phyloP scores from a whole-genome alignment of 768 basidiomycete species.

The Naganishia vishniacii region DNA sequence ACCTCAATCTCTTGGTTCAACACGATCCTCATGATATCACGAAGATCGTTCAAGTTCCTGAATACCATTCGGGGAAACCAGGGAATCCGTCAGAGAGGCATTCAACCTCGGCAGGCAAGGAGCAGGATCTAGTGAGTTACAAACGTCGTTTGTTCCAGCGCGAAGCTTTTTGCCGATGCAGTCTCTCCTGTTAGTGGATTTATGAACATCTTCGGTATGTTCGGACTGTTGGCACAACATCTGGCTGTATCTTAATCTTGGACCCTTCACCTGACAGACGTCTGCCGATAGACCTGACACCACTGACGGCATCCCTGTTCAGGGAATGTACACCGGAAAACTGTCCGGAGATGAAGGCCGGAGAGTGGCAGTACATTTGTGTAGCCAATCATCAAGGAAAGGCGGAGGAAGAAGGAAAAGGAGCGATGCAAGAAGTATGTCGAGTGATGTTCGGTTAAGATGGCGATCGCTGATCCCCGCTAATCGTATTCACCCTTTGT shows the following conservation, averaged over 20 bases:
- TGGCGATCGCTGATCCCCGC: neutral
- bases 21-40: slow-evolving; percentile 83
- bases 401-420: slow-evolving; percentile 53
- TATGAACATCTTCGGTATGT: slow-evolving; percentile 49
- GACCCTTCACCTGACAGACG: slow-evolving; percentile 33
- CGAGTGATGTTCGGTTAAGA: neutral
- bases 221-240: too few relatives aligned
- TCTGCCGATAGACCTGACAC: slow-evolving; percentile 47
- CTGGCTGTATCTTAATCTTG: neutral
- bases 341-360: slow-evolving; percentile 98
- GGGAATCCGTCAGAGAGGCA: neutral
- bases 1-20: slow-evolving; percentile 79
- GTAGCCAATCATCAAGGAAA: slow-evolving; percentile 58
- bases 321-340: slow-evolving; percentile 64
- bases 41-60: slow-evolving; percentile 68
- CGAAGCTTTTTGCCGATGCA: neutral
- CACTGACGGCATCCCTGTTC: slow-evolving; percentile 42
- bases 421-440: slow-evolving; percentile 75
- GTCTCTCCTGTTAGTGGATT: slow-evolving; percentile 41
- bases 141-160: neutral
- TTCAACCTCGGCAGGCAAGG: slow-evolving; percentile 34
- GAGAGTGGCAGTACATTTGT: slow-evolving; percentile 93
- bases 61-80: slow-evolving; percentile 1
- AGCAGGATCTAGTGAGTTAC: slow-evolving; percentile 53
- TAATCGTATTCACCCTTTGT: neutral